phyloP scores from a whole-genome alignment of 2,329 filamentous ascomycete genomes.

The Exophiala viscosa region DNA sequence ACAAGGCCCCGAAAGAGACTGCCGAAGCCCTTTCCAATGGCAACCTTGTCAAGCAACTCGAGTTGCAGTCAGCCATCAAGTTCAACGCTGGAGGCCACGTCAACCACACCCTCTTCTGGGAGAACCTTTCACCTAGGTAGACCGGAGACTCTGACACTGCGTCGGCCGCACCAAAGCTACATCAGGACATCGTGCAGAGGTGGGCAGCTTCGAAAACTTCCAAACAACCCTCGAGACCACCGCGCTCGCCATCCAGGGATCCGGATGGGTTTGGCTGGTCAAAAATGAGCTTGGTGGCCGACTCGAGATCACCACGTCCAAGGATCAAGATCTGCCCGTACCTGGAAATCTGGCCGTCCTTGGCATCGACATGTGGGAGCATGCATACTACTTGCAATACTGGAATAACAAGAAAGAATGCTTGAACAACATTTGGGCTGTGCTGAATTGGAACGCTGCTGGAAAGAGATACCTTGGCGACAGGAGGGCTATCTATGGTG shows the following conservation, averaged over 20 bases:
- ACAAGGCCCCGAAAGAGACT: slow-evolving; percentile 71
- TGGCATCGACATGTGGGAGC: slow-evolving; percentile 89
- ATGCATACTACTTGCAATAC: slow-evolving; percentile 78
- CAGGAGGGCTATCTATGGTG: slow-evolving; percentile 11
- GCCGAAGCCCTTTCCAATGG: slow-evolving; percentile 53
- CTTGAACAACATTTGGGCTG: slow-evolving; percentile 20
- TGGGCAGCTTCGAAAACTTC: slow-evolving; percentile 67
- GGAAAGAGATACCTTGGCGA: slow-evolving; percentile 22
- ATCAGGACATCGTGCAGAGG: slow-evolving; percentile 57
- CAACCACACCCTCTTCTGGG: slow-evolving; percentile 68
- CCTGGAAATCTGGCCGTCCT: slow-evolving; percentile 54
- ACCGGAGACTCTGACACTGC: slow-evolving; percentile 56
- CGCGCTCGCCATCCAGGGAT: slow-evolving; percentile 71
- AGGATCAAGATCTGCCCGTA: slow-evolving; percentile 65
- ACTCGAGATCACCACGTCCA: slow-evolving; percentile 72
- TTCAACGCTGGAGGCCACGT: slow-evolving; percentile 63
- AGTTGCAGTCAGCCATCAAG: slow-evolving; percentile 59
- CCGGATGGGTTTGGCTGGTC: slow-evolving; percentile 85
- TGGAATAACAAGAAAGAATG: slow-evolving; percentile 27
- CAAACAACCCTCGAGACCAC: slow-evolving; percentile 61
- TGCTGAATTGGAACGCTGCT: slow-evolving; percentile 22
- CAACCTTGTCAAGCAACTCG: slow-evolving; percentile 56
- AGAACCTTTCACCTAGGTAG: slow-evolving; percentile 65
- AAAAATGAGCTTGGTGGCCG: slow-evolving; percentile 57
- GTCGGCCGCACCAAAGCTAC: slow-evolving; percentile 55